A percentile compares a stretch with the other conserved stretches of the same genome.
Conservation (phyloP, 805 yeast species). For the Yamadazyma phyllophila region DNA sequence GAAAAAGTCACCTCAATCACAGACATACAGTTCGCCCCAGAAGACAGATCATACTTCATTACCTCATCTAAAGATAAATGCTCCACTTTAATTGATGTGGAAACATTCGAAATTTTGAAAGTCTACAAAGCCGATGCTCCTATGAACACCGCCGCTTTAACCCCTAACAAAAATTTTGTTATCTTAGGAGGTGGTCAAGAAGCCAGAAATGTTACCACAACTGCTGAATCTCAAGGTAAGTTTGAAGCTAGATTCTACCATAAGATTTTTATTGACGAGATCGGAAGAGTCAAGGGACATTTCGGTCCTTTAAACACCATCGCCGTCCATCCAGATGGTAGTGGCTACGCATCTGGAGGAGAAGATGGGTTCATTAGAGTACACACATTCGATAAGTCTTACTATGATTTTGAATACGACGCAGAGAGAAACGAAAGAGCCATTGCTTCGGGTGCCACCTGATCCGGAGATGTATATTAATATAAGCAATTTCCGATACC, state of each 20-base stretch:
- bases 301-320: constrained; percentile 96
- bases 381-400: constrained; percentile 88
- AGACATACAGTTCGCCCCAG: constrained; percentile 81
- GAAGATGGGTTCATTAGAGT: constrained; percentile 97
- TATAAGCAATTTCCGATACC: not conserved
- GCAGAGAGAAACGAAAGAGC: constrained; percentile 71
- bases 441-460: constrained; percentile 7
- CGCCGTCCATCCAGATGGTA: constrained; percentile 92
- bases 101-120: constrained; percentile 67
- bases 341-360: constrained; percentile 93
- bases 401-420: constrained; percentile 90
- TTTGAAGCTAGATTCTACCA: constrained; percentile 96
- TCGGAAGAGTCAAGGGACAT: constrained; percentile 97
- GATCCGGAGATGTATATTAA: constrained; percentile 1
- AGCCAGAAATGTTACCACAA: constrained; percentile 97
- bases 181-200: constrained; percentile 99
- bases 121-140: constrained; percentile 87
- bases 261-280: constrained; percentile 91
- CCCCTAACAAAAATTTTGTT: constrained; percentile 88
- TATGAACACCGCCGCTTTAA: constrained; percentile 90
- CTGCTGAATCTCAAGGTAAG: constrained; percentile 88
- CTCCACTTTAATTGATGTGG: constrained; percentile 76
- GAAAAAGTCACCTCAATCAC: constrained; percentile 52
- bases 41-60: constrained; percentile 84
- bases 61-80: constrained; percentile 91